Evolutionary conservation across 148 eudicot genomes (phyloP).

Genomic region (Silene uniflora): DNA sequence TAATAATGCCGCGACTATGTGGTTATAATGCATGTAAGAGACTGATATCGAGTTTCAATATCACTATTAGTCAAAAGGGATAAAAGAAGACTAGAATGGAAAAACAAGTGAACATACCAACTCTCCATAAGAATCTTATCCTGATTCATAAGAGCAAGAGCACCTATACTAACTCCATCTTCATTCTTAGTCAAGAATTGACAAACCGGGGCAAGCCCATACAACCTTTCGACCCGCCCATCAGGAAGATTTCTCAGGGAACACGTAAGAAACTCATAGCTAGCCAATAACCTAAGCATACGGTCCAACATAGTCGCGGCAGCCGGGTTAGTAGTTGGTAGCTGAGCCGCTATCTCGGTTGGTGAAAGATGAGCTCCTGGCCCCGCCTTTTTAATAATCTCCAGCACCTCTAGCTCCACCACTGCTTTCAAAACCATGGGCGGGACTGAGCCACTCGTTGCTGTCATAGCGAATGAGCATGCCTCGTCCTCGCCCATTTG

Average conservation of each 20-base stretch:
- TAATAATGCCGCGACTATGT: no score
- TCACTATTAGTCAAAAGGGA: no score
- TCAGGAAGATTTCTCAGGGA: slow-evolving; percentile 28
- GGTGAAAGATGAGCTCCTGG: slow-evolving; percentile 60
- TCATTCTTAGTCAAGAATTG: slow-evolving; percentile 65
- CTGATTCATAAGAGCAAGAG: slow-evolving; percentile 78
- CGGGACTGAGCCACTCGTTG: slow-evolving; percentile 73
- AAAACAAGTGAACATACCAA: slow-evolving; percentile 40
- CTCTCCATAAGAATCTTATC: slow-evolving; percentile 90
- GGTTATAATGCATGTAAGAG: no score
- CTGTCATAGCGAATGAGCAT: slow-evolving; percentile 64
- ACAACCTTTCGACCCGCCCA: slow-evolving; percentile 64
- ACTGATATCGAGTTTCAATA: no score
- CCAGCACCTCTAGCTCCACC: slow-evolving; percentile 81
- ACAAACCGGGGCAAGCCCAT: slow-evolving; percentile 72
- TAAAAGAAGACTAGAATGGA: background rate
- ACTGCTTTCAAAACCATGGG: slow-evolving; percentile 83
- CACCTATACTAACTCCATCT: slow-evolving; percentile 63
- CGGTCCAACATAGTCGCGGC: slow-evolving; percentile 78
- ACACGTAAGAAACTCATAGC: slow-evolving; percentile 57
- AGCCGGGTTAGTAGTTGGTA: slow-evolving; percentile 59
- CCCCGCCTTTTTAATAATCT: slow-evolving; percentile 62
- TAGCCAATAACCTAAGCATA: slow-evolving; percentile 71
- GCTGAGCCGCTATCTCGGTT: slow-evolving; percentile 50
- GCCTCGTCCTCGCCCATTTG: slow-evolving; percentile 52